Percentiles rank a stretch among this genome's conserved stretches.
phyloP scores from a whole-genome alignment of 2,329 filamentous ascomycete species.

The Cytospora leucostoma region DNA sequence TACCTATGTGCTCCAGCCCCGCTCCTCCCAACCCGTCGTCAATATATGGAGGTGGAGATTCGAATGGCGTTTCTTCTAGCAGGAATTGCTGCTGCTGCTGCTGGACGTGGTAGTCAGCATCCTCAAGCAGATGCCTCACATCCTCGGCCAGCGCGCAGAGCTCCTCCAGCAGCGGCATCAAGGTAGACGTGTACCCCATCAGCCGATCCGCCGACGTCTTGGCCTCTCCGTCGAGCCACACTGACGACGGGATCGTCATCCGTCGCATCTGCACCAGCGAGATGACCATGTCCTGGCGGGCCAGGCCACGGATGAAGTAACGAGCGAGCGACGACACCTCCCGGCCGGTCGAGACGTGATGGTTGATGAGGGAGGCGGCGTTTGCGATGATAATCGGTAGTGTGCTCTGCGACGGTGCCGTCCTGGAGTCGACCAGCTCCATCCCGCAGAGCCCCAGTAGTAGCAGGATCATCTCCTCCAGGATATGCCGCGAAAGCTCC shows the following conservation, averaged over 20 bases:
- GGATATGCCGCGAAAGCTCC: constrained; percentile 29
- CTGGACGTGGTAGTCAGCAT: neutral
- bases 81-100: neutral
- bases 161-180: constrained; percentile 37
- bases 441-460: constrained; percentile 36
- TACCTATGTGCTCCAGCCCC: neutral
- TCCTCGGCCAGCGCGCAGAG: constrained; percentile 35
- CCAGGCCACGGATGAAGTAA: constrained; percentile 38
- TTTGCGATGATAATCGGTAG: constrained; percentile 33
- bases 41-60: neutral
- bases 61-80: neutral
- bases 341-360: constrained; percentile 30
- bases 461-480: constrained; percentile 35
- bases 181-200: constrained; percentile 36
- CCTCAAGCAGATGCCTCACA: constrained; percentile 22
- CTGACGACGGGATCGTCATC: constrained; percentile 31
- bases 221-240: constrained; percentile 35
- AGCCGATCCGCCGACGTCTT: constrained; percentile 34
- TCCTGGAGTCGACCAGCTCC: constrained; percentile 31
- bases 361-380: constrained; percentile 33
- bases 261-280: constrained; percentile 33
- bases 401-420: constrained; percentile 27
- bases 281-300: constrained; percentile 37
- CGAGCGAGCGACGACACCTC: constrained; percentile 34
- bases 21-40: neutral